Evolutionary conservation across 805 yeast species (phyloP), one percentile per base, ranked within the genome.

Genomic region (Myxozyma nipponensis): DNA sequence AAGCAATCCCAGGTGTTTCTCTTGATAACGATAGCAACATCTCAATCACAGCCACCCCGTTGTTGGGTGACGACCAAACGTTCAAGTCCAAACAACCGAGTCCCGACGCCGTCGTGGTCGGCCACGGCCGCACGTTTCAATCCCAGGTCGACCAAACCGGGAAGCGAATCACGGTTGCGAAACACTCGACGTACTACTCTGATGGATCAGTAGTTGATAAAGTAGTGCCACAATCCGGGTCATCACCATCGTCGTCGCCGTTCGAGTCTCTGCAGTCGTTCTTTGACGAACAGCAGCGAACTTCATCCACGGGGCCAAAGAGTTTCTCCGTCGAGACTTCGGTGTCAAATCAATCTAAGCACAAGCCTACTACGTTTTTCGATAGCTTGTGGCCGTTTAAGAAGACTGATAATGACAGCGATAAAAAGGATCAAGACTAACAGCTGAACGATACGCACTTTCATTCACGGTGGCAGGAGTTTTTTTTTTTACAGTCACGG

Each of bases 201-300:
- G 57, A 53, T 30, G 46, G 55, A 13, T 26, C 51, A 7, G 41
- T 50, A 15, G 46, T 43, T 15, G 57, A 53, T 46, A 21, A 40
- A 24, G 43, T 41, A 23, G 47, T 28, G 13, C 32, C 32, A 9
- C 7, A 28, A 9, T 28, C 32, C 7, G 32, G 32, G 13, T 7
- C 7, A 28, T 9, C 13, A 13, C 32, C 32, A 9, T 28, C 32
- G 32, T 28, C 13, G 32, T 13, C 32, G 13, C 13, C 32, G 13
- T 13, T n/a, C n/a, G n/a, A n/a, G n/a, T n/a, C n/a, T n/a, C n/a
- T n/a, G n/a, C n/a, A n/a, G n/a, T n/a, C n/a, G n/a, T n/a, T n/a
- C n/a, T n/a, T n/a, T n/a, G n/a, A n/a, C n/a, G n/a, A n/a, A n/a
- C n/a, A n/a, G n/a, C n/a, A n/a, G n/a, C n/a, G n/a, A n/a, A n/a